Evolutionary conservation across 2,329 filamentous ascomycete genomes (phyloP).

Genomic region (Xylariomycetidae sp.): DNA sequence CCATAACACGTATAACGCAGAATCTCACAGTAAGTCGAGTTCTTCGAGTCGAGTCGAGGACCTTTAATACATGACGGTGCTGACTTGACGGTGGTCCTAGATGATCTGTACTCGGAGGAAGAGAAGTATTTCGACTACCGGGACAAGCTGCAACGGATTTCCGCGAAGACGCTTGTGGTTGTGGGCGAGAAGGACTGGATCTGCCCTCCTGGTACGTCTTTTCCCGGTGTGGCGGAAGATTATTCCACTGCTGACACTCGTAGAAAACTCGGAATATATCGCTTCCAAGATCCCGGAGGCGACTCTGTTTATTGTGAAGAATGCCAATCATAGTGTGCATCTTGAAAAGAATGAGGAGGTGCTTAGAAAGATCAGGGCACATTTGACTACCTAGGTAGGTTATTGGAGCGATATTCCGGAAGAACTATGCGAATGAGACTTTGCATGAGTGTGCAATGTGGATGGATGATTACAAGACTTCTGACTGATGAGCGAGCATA

Average conservation of each 20-base stretch:
- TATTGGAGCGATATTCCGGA: too few relatives aligned
- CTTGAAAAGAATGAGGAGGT: slow-evolving; percentile 29
- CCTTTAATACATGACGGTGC: too few relatives aligned
- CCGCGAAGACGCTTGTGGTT: slow-evolving; percentile 30
- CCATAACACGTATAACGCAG: slow-evolving; percentile 28
- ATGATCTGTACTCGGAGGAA: slow-evolving; percentile 29
- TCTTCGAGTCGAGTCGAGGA: too few relatives aligned
- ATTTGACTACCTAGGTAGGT: too few relatives aligned
- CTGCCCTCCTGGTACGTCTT: slow-evolving; percentile 28
- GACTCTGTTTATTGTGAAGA: slow-evolving; percentile 23
- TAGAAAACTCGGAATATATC: slow-evolving; percentile 29
- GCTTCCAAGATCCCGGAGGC: slow-evolving; percentile 21
- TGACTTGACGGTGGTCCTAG: too few relatives aligned
- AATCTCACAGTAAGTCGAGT: slow-evolving; percentile 30
- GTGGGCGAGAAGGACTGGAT: slow-evolving; percentile 37
- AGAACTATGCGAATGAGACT: too few relatives aligned
- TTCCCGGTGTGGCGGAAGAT: not conserved
- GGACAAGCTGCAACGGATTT: slow-evolving; percentile 22
- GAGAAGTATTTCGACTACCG: slow-evolving; percentile 36
- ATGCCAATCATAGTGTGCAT: slow-evolving; percentile 33
- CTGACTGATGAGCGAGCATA: too few relatives aligned
- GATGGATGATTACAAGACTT: too few relatives aligned
- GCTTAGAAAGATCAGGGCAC: slow-evolving; percentile 20
- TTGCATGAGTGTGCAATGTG: too few relatives aligned
- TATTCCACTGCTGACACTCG: not conserved